phyloP scores from a whole-genome alignment of 768 basidiomycete genomes.

The Brasilioporus rufonigricans region DNA sequence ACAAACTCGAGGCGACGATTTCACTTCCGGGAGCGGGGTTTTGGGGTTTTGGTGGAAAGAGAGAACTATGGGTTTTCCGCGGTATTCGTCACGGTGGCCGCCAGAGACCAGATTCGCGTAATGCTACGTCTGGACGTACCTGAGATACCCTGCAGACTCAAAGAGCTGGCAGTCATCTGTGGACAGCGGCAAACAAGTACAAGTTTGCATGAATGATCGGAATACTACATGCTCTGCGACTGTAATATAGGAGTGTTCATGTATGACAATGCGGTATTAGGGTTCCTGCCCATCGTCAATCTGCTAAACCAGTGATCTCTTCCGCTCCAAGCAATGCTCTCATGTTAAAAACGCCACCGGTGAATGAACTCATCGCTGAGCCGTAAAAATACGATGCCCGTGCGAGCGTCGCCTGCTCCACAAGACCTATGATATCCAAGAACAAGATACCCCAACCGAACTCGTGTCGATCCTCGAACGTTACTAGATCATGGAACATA shows the following conservation, averaged over 20 bases:
- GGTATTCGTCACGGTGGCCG: conserved; percentile 35
- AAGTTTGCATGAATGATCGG: conserved; percentile 1
- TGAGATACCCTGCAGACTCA: conserved; percentile 1
- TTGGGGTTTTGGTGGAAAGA: conserved; percentile 40
- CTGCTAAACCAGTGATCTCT: conserved; percentile 30
- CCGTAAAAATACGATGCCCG: conserved; percentile 39
- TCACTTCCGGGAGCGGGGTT: conserved; percentile 47
- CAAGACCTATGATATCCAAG: conserved; percentile 39
- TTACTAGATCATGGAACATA: conserved; percentile 38
- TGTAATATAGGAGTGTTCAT: conserved; percentile 1
- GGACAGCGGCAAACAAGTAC: conserved; percentile 2
- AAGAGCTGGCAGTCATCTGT: not conserved
- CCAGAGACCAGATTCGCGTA: conserved; percentile 30
- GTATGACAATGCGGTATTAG: not conserved
- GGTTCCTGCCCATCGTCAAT: conserved; percentile 23
- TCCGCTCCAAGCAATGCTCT: conserved; percentile 36
- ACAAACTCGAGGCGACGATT: conserved; percentile 64
- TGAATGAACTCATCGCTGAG: conserved; percentile 38
- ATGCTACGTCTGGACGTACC: conserved; percentile 20
- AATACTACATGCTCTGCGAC: not conserved
- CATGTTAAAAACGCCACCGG: conserved; percentile 39
- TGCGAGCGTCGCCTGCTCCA: conserved; percentile 39
- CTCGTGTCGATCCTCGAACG: conserved; percentile 36
- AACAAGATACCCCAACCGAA: conserved; percentile 41
- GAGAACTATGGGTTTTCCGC: conserved; percentile 67